Conservation (phyloP, 2,329 filamentous ascomycete genomes). For the Lojkania enalia region DNA sequence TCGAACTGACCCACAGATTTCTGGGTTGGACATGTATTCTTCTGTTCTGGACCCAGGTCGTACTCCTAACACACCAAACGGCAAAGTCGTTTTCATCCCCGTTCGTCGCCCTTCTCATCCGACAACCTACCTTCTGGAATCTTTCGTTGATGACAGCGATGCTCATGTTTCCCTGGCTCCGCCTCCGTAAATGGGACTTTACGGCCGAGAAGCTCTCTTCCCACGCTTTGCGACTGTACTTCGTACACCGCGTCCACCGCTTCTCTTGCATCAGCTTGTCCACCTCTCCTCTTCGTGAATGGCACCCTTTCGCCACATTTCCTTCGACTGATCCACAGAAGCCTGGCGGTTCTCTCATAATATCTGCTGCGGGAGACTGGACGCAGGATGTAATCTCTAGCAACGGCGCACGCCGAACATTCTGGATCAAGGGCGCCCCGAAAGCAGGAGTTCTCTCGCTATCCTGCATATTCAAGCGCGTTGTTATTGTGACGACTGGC, state of each 20-base stretch:
- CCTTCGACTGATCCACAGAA: constrained; percentile 16
- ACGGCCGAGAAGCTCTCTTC: constrained; percentile 67
- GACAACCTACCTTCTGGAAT: constrained; percentile 61
- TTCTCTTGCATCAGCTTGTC: constrained; percentile 40
- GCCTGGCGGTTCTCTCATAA: constrained; percentile 27
- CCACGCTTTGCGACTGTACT: constrained; percentile 71
- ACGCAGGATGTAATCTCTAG: constrained; percentile 23
- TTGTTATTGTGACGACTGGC: constrained; percentile 41
- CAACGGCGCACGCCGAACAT: constrained; percentile 3
- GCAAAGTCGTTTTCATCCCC: constrained; percentile 5
- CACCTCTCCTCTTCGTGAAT: constrained; percentile 33
- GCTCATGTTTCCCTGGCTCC: constrained; percentile 73
- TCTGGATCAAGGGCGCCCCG: constrained; percentile 36
- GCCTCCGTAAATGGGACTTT: constrained; percentile 69
- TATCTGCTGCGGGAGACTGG: constrained; percentile 44
- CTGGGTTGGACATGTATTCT: constrained; percentile 36
- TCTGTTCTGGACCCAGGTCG: constrained; percentile 34
- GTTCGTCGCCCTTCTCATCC: constrained; percentile 12
- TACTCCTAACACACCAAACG: constrained; percentile 19
- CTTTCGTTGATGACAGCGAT: constrained; percentile 65
- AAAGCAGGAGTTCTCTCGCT: constrained; percentile 38
- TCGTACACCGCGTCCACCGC: constrained; percentile 29
- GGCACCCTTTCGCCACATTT: constrained; percentile 46
- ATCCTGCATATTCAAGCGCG: constrained; percentile 32
- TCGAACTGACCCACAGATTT: constrained; percentile 42